A percentile compares a stretch with the other conserved stretches of the same genome.
Evolutionary conservation across 441 rosid genomes (phyloP).

Genomic region (Populus tomentosa): DNA sequence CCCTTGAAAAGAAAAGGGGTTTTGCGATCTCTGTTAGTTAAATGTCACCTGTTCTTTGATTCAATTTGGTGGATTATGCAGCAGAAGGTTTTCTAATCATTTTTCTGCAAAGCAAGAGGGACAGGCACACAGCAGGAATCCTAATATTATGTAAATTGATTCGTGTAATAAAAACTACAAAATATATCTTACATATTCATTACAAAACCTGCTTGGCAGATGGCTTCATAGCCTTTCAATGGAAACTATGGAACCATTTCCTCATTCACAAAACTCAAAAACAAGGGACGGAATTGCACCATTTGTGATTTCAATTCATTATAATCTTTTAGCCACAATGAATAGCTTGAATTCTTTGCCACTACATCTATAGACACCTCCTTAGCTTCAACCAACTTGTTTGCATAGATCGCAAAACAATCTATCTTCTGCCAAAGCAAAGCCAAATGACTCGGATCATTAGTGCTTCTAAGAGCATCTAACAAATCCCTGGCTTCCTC

Average conservation of each 20-base stretch:
- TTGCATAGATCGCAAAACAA: constrained; percentile 35
- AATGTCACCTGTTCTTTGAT: not conserved
- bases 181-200: not conserved
- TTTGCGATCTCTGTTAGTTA: not conserved
- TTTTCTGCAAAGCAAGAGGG: not conserved
- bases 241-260: constrained; percentile 21
- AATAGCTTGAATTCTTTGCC: constrained; percentile 58
- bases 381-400: constrained; percentile 34
- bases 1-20: not conserved
- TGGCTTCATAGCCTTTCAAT: not conserved
- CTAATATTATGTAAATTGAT: not conserved
- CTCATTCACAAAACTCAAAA: constrained; percentile 27
- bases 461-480: constrained; percentile 36
- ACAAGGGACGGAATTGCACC: constrained; percentile 14
- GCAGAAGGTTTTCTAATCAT: not conserved
- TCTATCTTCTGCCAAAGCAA: constrained; percentile 32
- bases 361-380: constrained; percentile 64
- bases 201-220: not conserved
- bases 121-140: not conserved
- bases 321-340: constrained; percentile 41
- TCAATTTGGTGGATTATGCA: not conserved
- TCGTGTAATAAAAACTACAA: not conserved
- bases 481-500: constrained; percentile 70
- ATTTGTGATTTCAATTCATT: constrained; percentile 27
- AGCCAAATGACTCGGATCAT: constrained; percentile 17